A percentile compares a stretch with the other conserved stretches of the same genome.
Conservation (phyloP, 2,329 filamentous ascomycete species). For the Daldinia eschscholtzii region DNA sequence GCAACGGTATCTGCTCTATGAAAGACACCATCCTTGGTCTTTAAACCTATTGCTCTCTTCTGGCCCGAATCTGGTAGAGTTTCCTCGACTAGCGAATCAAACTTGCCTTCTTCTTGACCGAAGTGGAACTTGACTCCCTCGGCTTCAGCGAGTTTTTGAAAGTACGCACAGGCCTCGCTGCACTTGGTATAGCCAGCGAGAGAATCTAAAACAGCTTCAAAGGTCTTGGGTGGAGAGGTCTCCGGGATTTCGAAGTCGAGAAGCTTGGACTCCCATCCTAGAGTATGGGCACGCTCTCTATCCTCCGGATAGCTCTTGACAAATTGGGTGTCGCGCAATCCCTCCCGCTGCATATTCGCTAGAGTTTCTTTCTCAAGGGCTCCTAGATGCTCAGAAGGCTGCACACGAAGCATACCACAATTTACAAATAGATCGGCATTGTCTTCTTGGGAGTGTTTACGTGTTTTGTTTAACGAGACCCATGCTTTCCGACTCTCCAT, state of each 20-base stretch:
- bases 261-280: conserved; percentile 1
- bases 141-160: background rate
- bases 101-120: background rate
- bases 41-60: background rate
- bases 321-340: conserved; percentile 4
- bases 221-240: background rate
- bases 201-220: conserved; percentile 10
- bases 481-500: conserved; percentile 1
- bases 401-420: conserved; percentile 8
- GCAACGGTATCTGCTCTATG: conserved; percentile 3
- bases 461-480: background rate
- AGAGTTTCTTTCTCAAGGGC: conserved; percentile 6
- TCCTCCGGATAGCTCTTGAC: conserved; percentile 2
- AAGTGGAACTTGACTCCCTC: conserved; percentile 4
- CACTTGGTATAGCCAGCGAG: conserved; percentile 1
- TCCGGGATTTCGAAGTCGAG: conserved; percentile 8
- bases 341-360: background rate
- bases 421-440: background rate
- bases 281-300: background rate
- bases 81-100: background rate
- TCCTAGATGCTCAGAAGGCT: background rate
- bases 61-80: background rate
- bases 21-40: conserved; percentile 5
- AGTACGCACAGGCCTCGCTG: background rate
- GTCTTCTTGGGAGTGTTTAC: background rate